phyloP scores from a whole-genome alignment of 1,139 yeast genomes.

The Geotrichum klebahnii region DNA sequence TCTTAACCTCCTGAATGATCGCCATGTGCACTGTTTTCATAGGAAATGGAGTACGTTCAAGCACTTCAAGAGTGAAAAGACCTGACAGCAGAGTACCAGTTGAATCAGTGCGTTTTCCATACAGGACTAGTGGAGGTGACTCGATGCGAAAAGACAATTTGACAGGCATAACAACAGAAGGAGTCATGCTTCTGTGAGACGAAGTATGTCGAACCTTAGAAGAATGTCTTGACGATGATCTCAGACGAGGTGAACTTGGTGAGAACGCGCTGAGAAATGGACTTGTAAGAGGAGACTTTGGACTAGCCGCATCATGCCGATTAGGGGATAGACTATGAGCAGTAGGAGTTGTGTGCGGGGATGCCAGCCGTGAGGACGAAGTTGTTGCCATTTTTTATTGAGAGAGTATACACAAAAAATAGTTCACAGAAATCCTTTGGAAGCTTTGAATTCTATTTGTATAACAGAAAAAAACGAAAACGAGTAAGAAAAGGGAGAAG shows the following conservation, averaged over 20 bases:
- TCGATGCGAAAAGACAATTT: constrained; percentile 64
- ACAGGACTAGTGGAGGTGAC: constrained; percentile 84
- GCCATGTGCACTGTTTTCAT: constrained; percentile 58
- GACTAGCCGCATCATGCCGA: not conserved
- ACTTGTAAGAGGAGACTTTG: constrained; percentile 1
- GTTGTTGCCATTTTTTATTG: not conserved
- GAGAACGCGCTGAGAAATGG: constrained; percentile 2
- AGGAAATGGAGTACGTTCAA: constrained; percentile 33
- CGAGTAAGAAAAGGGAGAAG: too few species aligned
- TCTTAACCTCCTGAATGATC: constrained; percentile 62
- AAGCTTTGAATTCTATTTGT: too few species aligned
- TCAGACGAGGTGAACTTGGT: not conserved
- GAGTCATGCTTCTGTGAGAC: not conserved
- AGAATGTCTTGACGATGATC: not conserved
- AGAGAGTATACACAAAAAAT: too few species aligned
- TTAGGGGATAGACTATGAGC: not conserved
- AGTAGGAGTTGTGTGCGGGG: constrained; percentile 6
- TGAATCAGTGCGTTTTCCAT: constrained; percentile 72
- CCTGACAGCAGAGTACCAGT: constrained; percentile 87
- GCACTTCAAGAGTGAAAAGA: constrained; percentile 42
- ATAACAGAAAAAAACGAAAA: too few species aligned
- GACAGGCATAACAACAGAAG: constrained; percentile 28
- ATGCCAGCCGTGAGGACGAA: constrained; percentile 3
- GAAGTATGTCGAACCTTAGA: not conserved
- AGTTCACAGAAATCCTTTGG: too few species aligned